Base-by-base conservation (phyloP, 345 rosid species). In the Abelmoschus esculentus region DNA sequence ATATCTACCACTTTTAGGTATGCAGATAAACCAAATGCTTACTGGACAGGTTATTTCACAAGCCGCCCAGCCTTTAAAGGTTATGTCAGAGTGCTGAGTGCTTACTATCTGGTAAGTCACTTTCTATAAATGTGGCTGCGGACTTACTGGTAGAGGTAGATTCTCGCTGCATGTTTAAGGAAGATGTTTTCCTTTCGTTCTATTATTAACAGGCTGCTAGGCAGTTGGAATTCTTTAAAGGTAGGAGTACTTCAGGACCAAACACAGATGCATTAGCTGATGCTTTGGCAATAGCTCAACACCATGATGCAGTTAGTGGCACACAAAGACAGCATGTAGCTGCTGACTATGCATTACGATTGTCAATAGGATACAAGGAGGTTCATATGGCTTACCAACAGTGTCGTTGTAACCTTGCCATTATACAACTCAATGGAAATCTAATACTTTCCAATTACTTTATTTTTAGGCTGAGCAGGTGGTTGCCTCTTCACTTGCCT, bases 271-370 rank as follows among this genome's bases (percentile, higher is more conserved):
- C 80, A 66, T 77, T 90, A 70, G 96, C 89, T 5, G 92, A 90
- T 85, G 93, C 97, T 63, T 80, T 93, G 80, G 89, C 97, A 72
- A 80, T 93, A 81, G 96, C 93, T 73, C 98, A 93, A 79, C 98
- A 93, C 76, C 98, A 93, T 84, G 98, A 93, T 84, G 98, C 97
- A 70, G 93, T 93, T 79, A 90, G 97, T 80, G 97, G 98, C 54
- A 93, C 98, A 47, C 78, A 90, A 82, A 86, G 96, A 77, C 93
- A 89, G 78, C 98, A 90, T 75, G 98, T 93, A 71, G 98, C 97
- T 71, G 89, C 89, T 78, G 98, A 93, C 83, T 93, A 93, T 86
- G 96, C 98, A 70, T 80, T 87, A 74, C 82, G 98, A 73, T 74
- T 93, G 61, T 89, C 98, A 40, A 84, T 90, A 32, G 98, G 98